Percentiles rank a stretch among this genome's conserved stretches.
phyloP scores from a whole-genome alignment of 768 basidiomycete species.

The Leccinellum albellum region DNA sequence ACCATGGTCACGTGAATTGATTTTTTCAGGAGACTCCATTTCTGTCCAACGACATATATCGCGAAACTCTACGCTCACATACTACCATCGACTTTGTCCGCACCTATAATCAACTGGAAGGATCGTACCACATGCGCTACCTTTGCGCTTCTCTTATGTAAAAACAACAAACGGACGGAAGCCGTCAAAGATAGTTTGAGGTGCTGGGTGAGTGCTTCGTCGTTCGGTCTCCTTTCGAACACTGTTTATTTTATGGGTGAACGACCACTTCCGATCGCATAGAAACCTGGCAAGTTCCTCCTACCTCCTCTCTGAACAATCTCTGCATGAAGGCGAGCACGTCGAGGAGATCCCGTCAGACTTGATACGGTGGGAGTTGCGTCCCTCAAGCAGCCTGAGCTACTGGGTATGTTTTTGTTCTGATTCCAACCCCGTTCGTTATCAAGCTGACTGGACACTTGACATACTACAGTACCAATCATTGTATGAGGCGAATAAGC shows the following conservation, averaged over 20 bases:
- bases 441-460: background rate
- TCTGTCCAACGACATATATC: too few species aligned
- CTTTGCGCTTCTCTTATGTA: too few species aligned
- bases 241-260: background rate
- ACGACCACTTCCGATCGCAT: conserved; percentile 7
- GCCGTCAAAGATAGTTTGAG: too few species aligned
- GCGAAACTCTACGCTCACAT: too few species aligned
- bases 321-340: background rate
- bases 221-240: background rate
- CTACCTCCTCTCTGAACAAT: background rate
- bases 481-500: conserved; percentile 11
- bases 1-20: conserved; percentile 24
- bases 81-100: too few species aligned
- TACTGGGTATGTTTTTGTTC: too few species aligned
- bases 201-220: conserved; percentile 17
- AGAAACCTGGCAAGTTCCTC: conserved; percentile 9
- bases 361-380: conserved; percentile 12
- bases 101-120: too few species aligned
- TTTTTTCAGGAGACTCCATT: too few species aligned
- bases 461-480: conserved; percentile 7
- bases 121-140: too few species aligned
- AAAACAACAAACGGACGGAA: too few species aligned
- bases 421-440: too few species aligned
- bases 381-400: background rate
- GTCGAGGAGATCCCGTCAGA: conserved; percentile 16